Evolutionary conservation across 768 basidiomycete genomes (phyloP), one percentile per base, ranked within the genome.

Genomic region (Pleurotus tuber-regium): DNA sequence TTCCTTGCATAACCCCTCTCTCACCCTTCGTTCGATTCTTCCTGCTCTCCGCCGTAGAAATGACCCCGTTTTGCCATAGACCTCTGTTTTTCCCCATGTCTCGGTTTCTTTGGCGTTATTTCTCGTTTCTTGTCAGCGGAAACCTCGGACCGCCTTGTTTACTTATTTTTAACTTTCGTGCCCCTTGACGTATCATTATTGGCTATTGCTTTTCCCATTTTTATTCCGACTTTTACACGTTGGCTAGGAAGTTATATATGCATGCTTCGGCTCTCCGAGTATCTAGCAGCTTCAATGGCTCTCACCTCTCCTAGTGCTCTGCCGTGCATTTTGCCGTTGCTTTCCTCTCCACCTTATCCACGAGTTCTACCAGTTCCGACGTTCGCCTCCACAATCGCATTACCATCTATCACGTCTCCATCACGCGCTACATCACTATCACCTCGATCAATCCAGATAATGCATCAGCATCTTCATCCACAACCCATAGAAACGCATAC

Each of bases 101-200:
- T 42, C 26, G 16, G 16, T 25, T 10, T 42, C 23, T n/a, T n/a
- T n/a, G n/a, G n/a, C n/a, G n/a, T n/a, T n/a, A n/a, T n/a, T n/a
- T n/a, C n/a, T n/a, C n/a, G n/a, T n/a, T n/a, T n/a, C n/a, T n/a
- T n/a, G 41, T 24, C 23, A 24, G 41, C 16, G 41, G 24, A 42
- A 16, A 11, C 12, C 18, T 42, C 21, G 41, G 18, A 14, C 23
- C 11, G 21, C 31, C 21, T 48, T 21, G 46, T 33, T 35, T 48
- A 35, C 12, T 35, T 35, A 33, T 24, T 35, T 12, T 21, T 46
- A 26, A 46, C 28, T 26, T 46, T 48, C 23, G 9, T 24, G 18
- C 29, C 31, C 31, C 31, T 36, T 31, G 28, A 21, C n/a, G 31
- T 48, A 48, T 48, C 46, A 48, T 48, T 48, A 48, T 48, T 48